Evolutionary conservation across 2,329 filamentous ascomycete species (phyloP), one percentile per base, ranked within the genome.

Genomic region (Phaeoacremonium minimum): DNA sequence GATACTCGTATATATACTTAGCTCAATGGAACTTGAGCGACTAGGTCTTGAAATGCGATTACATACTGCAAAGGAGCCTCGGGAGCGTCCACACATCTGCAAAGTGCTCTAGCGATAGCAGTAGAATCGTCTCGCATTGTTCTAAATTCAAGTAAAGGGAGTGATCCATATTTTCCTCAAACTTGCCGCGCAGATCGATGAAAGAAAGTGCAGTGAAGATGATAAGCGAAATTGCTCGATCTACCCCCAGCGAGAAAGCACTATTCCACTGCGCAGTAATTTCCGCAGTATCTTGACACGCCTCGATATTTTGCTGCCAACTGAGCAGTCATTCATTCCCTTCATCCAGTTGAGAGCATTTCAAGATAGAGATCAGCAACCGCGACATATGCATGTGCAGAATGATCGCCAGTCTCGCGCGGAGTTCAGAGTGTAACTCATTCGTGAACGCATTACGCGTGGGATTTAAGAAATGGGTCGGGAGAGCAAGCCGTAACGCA

Each of bases 181-280:
- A 26, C 14, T 17, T 16, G n/a, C 13, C 13, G 37, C 59, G 56
- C 4, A 61, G 37, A 40, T 59, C 46, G 5, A 57, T 35, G 9
- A 58, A 41, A 26, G 50, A 46, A 8, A 61, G 46, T 16, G 51
- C 48, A 7, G 47, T 42, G 19, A 53, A 54, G 14, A 53, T 38
- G 14, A 54, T 57, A 18, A 61, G 49, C 18, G 47, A 53, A 30
- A 61, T 52, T n/a, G 57, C 58, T 8, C 57, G 57, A 32, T 61
- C 57, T 5, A 58, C 55, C 4, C 42, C 45, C 18, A 50, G 38
- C 18, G 46, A 56, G 32, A 52, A 55, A 5, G 49, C 43, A 22
- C 46, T 52, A 34, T 59, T 47, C 58, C 59, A 63, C 22, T 62
- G 48, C 18, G 46, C 46, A 2, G 51, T 46, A 2, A 58, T 30